These are phyloP conservation scores for Suhomyces maxii DNA, from an alignment of 1,139 yeast genomes.

Conservation along the genomic window DNA sequence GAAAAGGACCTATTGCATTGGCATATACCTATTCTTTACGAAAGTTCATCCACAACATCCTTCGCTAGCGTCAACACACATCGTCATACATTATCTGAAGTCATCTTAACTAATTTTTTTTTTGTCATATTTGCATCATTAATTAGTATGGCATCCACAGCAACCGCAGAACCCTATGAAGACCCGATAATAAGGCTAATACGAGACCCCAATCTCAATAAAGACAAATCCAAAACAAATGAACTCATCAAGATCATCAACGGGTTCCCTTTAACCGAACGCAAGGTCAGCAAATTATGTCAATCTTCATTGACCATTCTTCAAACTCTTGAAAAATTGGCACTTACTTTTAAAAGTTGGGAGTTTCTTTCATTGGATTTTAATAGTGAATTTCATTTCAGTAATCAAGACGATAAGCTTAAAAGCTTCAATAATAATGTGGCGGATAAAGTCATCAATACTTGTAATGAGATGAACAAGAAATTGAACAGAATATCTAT, in stretches of 20 bases:
- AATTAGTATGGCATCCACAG: neutral
- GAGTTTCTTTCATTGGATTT: constrained; percentile 57
- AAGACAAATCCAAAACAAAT: constrained; percentile 42
- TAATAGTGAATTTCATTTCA: constrained; percentile 44
- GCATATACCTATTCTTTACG: too few species aligned
- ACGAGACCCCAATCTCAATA: constrained; percentile 51
- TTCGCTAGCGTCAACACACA: too few species aligned
- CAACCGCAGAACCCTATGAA: constrained; percentile 25
- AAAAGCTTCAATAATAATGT: constrained; percentile 47
- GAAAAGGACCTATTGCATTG: too few species aligned
- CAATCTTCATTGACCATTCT: constrained; percentile 48
- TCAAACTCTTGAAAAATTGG: constrained; percentile 52
- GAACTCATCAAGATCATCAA: constrained; percentile 44
- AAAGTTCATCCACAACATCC: too few species aligned
- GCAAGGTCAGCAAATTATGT: constrained; percentile 52
- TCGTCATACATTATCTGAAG: too few species aligned
- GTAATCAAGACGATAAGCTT: constrained; percentile 28
- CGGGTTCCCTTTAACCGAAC: constrained; percentile 44
- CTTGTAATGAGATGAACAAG: constrained; percentile 48
- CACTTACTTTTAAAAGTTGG: constrained; percentile 52
- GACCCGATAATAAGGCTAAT: constrained; percentile 52
- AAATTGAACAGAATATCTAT: constrained; percentile 41
- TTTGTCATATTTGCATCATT: neutral
- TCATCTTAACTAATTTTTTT: too few species aligned
- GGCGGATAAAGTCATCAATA: constrained; percentile 49